Percentiles rank a stretch among this genome's conserved stretches.
These are phyloP conservation scores for Sporothrix inflata DNA, from an alignment of 2,329 filamentous ascomycete species.

Conservation along the genomic window DNA sequence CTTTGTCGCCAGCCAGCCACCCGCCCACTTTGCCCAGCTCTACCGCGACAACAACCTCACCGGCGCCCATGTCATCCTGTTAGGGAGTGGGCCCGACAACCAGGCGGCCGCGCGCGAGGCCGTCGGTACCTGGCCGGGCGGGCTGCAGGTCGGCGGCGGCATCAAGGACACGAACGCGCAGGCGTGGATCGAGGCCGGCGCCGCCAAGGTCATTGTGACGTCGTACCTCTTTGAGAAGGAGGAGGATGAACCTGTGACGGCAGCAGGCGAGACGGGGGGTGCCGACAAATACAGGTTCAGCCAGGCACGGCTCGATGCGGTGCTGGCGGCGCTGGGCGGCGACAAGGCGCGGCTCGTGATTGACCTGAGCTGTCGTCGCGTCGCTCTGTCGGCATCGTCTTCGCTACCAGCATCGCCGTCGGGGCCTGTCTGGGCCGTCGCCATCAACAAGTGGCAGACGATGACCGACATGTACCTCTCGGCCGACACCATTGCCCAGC, in stretches of 20 bases:
- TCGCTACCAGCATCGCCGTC: neutral
- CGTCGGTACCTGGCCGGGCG: constrained; percentile 74
- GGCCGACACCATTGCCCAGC: constrained; percentile 73
- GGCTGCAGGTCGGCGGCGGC: constrained; percentile 90
- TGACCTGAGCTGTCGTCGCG: constrained; percentile 83
- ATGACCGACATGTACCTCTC: constrained; percentile 90
- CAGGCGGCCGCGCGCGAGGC: constrained; percentile 78
- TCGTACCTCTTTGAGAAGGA: constrained; percentile 84
- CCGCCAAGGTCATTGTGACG: constrained; percentile 95
- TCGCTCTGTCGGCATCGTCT: neutral
- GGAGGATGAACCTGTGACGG: no score
- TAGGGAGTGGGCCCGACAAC: constrained; percentile 75
- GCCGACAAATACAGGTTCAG: constrained; percentile 66
- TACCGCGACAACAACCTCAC: constrained; percentile 75
- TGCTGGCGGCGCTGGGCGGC: constrained; percentile 72
- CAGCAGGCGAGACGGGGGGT: neutral
- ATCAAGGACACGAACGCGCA: constrained; percentile 83
- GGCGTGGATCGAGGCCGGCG: constrained; percentile 84
- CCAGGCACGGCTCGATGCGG: constrained; percentile 71
- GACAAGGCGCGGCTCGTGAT: constrained; percentile 86
- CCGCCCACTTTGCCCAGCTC: constrained; percentile 77
- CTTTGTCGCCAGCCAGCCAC: constrained; percentile 82
- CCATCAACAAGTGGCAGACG: constrained; percentile 99
- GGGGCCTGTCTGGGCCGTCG: constrained; percentile 74
- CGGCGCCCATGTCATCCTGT: constrained; percentile 95